Percentiles rank a stretch among this genome's conserved stretches.
phyloP scores from a whole-genome alignment of 768 basidiomycete species.

The Phlegmacium glaucopus region DNA sequence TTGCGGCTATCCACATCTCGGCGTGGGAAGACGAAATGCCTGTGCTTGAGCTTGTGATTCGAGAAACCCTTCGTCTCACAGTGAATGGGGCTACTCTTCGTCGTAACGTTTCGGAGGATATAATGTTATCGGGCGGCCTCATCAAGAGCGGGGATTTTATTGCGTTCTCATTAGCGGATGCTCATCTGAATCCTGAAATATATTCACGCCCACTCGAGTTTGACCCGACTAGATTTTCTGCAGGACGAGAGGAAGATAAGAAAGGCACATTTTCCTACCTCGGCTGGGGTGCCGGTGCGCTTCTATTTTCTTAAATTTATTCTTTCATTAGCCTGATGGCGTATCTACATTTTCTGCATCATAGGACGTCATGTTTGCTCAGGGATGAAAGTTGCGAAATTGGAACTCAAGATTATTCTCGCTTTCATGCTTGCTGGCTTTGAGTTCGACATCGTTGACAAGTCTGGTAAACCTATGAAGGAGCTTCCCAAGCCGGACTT shows the following conservation, averaged over 20 bases:
- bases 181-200: constrained; percentile 32
- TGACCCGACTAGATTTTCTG: constrained; percentile 31
- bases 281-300: constrained; percentile 39
- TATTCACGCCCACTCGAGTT: constrained; percentile 33
- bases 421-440: constrained; percentile 30
- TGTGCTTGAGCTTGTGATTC: constrained; percentile 32
- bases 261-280: constrained; percentile 29
- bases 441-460: constrained; percentile 32
- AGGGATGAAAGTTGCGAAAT: constrained; percentile 35
- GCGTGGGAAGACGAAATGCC: constrained; percentile 44
- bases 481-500: constrained; percentile 23
- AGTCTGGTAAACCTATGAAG: constrained; percentile 19
- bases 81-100: constrained; percentile 28
- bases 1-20: constrained; percentile 30
- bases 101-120: constrained; percentile 30
- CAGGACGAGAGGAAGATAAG: constrained; percentile 33
- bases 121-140: constrained; percentile 21
- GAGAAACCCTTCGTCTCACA: constrained; percentile 37
- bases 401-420: constrained; percentile 35
- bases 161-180: constrained; percentile 30
- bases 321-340: too few relatives aligned
- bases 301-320: background rate
- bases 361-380: constrained; percentile 37
- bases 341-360: background rate
- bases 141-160: constrained; percentile 34